Evolutionary conservation across 495 filamentous ascomycete genomes (phyloP), one percentile per base, ranked within the genome.

Genomic region (Hypoxylon lenormandii): DNA sequence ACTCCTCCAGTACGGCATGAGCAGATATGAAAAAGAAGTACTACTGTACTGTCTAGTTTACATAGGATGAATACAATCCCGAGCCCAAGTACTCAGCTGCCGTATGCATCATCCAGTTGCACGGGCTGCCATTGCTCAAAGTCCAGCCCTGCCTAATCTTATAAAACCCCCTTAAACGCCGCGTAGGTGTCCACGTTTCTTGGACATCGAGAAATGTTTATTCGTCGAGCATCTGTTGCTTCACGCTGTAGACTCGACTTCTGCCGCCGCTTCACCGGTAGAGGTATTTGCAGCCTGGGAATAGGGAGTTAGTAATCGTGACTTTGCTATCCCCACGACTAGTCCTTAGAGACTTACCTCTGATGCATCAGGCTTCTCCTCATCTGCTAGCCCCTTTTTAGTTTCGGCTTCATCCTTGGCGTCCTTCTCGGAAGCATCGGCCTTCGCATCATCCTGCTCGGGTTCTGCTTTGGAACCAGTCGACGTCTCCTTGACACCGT

Each of bases 401-500:
- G 53, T 36, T 11, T 74, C 64, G 30, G 56, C 43, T 10, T 72
- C 64, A 23, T 77, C 71, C 45, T 72, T 55, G 23, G 70, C 75
- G 72, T 78, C 84, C 78, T 65, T 77, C 45, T 81, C 77, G 3
- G 52, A 1, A 4, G 33, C 42, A 12, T 69, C 58, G 8, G 63
- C 66, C 71, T 83, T 82, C 36, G 64, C 70, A 33, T 80, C 77
- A 30, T 80, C 75, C 3, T 74, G 76, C 74, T 86, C 80, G 28
- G 60, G 57, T 15, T 79, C 79, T 22, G 85, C 79, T 69, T 83
- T 85, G 48, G 81, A 80, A 56, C 87, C 85, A 15, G 78, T 77
- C 36, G 80, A 75, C 13, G 78, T 73, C 49, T 84, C 82, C n/a
- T 80, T 79, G 6, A 80, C 79, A 10, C 83, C 84, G 50, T 87